phyloP scores from a whole-genome alignment of 768 basidiomycete genomes.

The Suillus americanus region DNA sequence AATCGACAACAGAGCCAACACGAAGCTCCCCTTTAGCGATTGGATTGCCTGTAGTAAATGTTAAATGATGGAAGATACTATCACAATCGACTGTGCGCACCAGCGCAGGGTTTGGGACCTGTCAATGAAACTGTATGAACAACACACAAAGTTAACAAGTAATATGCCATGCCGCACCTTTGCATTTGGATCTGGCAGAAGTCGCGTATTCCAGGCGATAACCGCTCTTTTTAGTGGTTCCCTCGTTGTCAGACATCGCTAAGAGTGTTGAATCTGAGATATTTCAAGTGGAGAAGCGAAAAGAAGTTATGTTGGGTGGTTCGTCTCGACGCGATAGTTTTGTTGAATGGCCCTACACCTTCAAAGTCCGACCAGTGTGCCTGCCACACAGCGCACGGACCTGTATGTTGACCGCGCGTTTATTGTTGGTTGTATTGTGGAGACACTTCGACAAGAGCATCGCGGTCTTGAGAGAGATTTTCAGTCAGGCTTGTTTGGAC shows the following conservation, averaged over 20 bases:
- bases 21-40: conserved; percentile 75
- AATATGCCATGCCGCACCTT: conserved; percentile 41
- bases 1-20: conserved; percentile 72
- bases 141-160: conserved; percentile 23
- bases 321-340: conserved; percentile 40
- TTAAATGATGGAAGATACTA: conserved; percentile 6
- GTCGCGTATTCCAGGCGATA: conserved; percentile 80
- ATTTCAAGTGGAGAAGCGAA: conserved; percentile 27
- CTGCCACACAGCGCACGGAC: conserved; percentile 36
- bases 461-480: conserved; percentile 3
- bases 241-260: conserved; percentile 37
- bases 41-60: conserved; percentile 50
- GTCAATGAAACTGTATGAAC: conserved; percentile 22
- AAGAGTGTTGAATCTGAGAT: conserved; percentile 18
- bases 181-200: conserved; percentile 72
- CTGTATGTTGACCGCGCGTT: conserved; percentile 27
- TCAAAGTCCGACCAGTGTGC: conserved; percentile 36
- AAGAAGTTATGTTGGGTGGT: conserved; percentile 32
- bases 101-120: conserved; percentile 79
- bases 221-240: conserved; percentile 39
- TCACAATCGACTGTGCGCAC: conserved; percentile 36
- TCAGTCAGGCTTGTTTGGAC: conserved; percentile 5
- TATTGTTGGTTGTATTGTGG: conserved; percentile 15
- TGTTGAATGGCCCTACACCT: conserved; percentile 38
- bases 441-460: conserved; percentile 7